Evolutionary conservation across 1,284 basidiomycete species (phyloP).

Genomic region (Austropuccinia psidii): DNA sequence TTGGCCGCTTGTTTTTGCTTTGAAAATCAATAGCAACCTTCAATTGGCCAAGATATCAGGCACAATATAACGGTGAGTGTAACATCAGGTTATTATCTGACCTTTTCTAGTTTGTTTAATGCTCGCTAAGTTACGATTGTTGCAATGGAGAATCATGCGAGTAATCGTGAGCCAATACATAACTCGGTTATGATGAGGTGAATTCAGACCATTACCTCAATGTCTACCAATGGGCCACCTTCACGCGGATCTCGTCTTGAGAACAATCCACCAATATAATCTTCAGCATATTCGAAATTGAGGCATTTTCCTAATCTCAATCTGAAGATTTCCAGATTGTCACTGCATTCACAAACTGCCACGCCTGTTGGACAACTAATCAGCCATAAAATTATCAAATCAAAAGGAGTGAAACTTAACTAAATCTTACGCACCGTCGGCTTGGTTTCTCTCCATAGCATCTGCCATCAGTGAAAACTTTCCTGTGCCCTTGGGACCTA

Average conservation of each 20-base stretch:
- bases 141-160: neutral
- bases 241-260: slow-evolving; percentile 33
- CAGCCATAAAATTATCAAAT: neutral
- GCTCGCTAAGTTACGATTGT: slow-evolving; percentile 4
- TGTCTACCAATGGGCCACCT: slow-evolving; percentile 33
- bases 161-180: neutral
- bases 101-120: slow-evolving; percentile 35
- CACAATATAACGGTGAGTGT: neutral
- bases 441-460: slow-evolving; percentile 33
- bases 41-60: no score
- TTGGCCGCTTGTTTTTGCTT: slow-evolving; percentile 2
- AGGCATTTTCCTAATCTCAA: slow-evolving; percentile 30
- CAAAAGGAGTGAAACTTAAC: neutral
- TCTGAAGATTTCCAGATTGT: slow-evolving; percentile 33
- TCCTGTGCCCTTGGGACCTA: slow-evolving; percentile 33
- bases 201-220: slow-evolving; percentile 11
- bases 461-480: slow-evolving; percentile 36
- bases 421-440: slow-evolving; percentile 21
- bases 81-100: neutral
- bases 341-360: slow-evolving; percentile 36
- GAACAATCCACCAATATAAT: slow-evolving; percentile 35
- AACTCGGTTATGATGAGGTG: neutral
- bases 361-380: slow-evolving; percentile 11
- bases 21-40: slow-evolving; percentile 35
- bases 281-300: slow-evolving; percentile 36